Conservation (phyloP, 2,329 filamentous ascomycete genomes). For the Ophiocordyceps camponoti-rufipedis region DNA sequence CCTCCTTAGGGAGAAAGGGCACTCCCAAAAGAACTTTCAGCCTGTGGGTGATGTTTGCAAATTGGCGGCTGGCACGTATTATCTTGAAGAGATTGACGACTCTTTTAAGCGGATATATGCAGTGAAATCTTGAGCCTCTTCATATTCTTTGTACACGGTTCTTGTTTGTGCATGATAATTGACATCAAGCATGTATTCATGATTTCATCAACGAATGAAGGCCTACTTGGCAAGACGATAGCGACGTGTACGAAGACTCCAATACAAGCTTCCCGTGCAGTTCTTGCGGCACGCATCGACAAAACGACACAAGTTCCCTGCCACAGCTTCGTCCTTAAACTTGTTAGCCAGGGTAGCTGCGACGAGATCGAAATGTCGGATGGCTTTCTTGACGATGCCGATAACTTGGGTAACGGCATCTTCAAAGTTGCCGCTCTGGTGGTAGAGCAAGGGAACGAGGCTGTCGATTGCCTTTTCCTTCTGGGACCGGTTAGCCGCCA, state of each 20-base stretch:
- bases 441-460: not conserved
- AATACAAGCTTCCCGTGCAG: not conserved
- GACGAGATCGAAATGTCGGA: not conserved
- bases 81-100: constrained; percentile 62
- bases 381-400: not conserved
- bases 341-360: not conserved
- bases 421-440: not conserved
- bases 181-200: too few relatives aligned
- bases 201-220: too few relatives aligned
- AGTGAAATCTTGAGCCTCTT: constrained; percentile 44
- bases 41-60: constrained; percentile 51
- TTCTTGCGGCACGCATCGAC: not conserved
- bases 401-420: not conserved
- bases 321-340: not conserved
- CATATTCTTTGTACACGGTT: too few relatives aligned
- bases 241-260: not conserved
- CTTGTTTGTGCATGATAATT: too few relatives aligned
- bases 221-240: not conserved
- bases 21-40: constrained; percentile 62
- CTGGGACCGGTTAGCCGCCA: not conserved
- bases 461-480: not conserved
- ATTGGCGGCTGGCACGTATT: constrained; percentile 52
- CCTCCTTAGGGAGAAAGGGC: constrained; percentile 62
- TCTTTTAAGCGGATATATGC: constrained; percentile 72
- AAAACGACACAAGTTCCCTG: not conserved